Evolutionary conservation across 805 yeast species (phyloP).

Genomic region (Candida insectalens): DNA sequence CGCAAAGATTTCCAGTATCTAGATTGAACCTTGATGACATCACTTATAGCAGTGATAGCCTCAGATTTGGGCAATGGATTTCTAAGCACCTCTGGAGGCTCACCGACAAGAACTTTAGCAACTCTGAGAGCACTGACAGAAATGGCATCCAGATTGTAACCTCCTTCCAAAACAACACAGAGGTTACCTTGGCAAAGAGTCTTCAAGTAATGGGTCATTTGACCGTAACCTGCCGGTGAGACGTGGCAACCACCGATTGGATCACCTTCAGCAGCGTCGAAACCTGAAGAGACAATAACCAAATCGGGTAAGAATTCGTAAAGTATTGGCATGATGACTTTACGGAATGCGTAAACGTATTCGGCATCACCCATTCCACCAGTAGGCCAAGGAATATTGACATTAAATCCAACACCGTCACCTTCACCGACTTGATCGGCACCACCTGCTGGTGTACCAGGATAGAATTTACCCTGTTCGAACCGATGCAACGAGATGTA

Average conservation of each 20-base stretch:
- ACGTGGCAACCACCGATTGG: slow-evolving; percentile 95
- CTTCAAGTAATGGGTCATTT: slow-evolving; percentile 88
- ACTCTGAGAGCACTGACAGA: slow-evolving; percentile 88
- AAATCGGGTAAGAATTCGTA: slow-evolving; percentile 88
- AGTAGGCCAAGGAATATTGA: slow-evolving; percentile 89
- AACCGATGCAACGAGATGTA: slow-evolving; percentile 89
- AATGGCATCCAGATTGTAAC: slow-evolving; percentile 87
- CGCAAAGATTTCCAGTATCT: slow-evolving; percentile 79
- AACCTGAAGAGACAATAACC: slow-evolving; percentile 88
- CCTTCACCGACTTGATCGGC: slow-evolving; percentile 79
- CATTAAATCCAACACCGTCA: slow-evolving; percentile 74
- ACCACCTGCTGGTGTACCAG: slow-evolving; percentile 84
- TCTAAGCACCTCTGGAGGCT: slow-evolving; percentile 79
- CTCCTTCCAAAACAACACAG: slow-evolving; percentile 92
- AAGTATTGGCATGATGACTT: slow-evolving; percentile 80
- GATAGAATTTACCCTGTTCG: slow-evolving; percentile 87
- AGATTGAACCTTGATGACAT: slow-evolving; percentile 72
- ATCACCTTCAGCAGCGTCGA: slow-evolving; percentile 98
- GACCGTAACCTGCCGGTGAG: slow-evolving; percentile 91
- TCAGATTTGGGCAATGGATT: slow-evolving; percentile 61
- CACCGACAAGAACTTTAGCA: slow-evolving; percentile 84
- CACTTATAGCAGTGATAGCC: slow-evolving; percentile 71
- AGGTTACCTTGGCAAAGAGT: slow-evolving; percentile 81
- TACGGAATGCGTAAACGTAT: slow-evolving; percentile 82
- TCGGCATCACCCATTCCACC: slow-evolving; percentile 95